Evolutionary conservation across 768 basidiomycete species (phyloP).

Genomic region (Naganishia friedmannii): DNA sequence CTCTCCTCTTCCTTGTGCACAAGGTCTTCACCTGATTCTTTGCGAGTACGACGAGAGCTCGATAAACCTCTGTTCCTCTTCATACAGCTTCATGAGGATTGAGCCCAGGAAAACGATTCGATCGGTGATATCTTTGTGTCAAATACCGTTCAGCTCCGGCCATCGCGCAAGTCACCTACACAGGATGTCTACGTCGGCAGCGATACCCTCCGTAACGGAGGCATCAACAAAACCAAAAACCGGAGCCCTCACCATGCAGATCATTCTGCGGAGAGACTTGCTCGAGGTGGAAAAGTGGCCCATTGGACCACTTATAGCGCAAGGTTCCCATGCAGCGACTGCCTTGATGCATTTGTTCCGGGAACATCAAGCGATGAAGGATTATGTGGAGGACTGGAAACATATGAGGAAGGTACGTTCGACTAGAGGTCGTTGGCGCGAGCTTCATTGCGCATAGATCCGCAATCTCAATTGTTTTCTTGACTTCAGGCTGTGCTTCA

Average conservation of each 20-base stretch:
- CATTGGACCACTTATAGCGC: constrained; percentile 50
- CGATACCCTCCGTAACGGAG: neutral
- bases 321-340: constrained; percentile 50
- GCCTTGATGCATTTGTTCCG: constrained; percentile 45
- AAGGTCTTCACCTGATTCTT: neutral
- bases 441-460: neutral
- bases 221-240: neutral
- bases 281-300: constrained; percentile 48
- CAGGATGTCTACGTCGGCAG: constrained; percentile 2
- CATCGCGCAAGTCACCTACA: neutral
- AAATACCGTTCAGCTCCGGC: neutral
- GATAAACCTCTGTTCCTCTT: neutral
- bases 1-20: too few species aligned
- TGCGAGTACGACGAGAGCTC: neutral
- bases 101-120: neutral
- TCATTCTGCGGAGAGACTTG: constrained; percentile 46
- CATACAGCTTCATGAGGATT: neutral
- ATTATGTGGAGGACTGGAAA: constrained; percentile 43
- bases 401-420: constrained; percentile 47
- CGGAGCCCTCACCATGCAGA: constrained; percentile 47
- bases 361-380: constrained; percentile 41
- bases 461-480: neutral
- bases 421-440: too few species aligned
- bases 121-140: neutral
- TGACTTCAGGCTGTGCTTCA: constrained; percentile 9